Evolutionary conservation across 768 basidiomycete species (phyloP).

Genomic region (Serendipita sp.): DNA sequence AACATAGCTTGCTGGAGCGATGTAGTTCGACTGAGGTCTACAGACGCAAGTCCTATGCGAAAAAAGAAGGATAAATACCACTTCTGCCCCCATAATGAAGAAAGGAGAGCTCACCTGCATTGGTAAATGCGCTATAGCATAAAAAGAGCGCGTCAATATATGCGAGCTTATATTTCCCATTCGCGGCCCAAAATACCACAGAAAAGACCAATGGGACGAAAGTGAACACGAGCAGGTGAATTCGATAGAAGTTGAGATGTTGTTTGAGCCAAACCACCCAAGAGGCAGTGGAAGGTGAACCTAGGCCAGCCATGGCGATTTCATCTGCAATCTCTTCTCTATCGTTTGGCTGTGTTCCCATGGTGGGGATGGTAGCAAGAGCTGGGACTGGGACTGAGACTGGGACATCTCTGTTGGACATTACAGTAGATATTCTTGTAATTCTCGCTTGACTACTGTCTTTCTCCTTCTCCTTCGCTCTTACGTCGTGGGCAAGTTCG

Average conservation of each 20-base stretch:
- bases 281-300: too few relatives aligned
- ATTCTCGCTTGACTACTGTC: too few relatives aligned
- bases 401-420: too few relatives aligned
- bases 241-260: slow-evolving; percentile 33
- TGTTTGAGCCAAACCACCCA: background rate
- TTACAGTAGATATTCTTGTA: too few relatives aligned
- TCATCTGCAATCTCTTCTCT: too few relatives aligned
- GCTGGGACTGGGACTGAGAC: too few relatives aligned
- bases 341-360: too few relatives aligned
- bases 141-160: background rate
- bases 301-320: too few relatives aligned
- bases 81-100: background rate
- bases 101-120: background rate
- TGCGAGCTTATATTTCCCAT: background rate
- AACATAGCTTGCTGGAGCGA: slow-evolving; percentile 8
- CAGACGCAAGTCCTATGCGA: slow-evolving; percentile 38
- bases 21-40: slow-evolving; percentile 54
- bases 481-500: too few relatives aligned
- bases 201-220: background rate
- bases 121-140: background rate
- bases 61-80: background rate
- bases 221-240: slow-evolving; percentile 14
- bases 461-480: too few relatives aligned
- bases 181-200: background rate
- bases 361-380: too few relatives aligned